Evolutionary conservation across 768 basidiomycete genomes (phyloP), one percentile per base, ranked within the genome.

Genomic region (Leucogyrophana mollusca): DNA sequence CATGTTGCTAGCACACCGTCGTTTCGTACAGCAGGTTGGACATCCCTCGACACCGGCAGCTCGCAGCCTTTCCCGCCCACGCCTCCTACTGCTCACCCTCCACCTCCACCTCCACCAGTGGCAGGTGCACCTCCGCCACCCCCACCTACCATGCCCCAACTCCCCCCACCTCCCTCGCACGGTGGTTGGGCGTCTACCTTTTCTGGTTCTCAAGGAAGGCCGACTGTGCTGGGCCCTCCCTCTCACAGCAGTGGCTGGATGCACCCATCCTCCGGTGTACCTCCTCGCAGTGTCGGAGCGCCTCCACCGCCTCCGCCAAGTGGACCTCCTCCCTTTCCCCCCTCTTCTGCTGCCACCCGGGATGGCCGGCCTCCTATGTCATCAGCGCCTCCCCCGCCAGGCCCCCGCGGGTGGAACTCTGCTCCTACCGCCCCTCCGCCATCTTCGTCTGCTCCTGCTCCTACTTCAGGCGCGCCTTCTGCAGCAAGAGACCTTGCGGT

Each of bases 21-120:
- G 9, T 86, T 85, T 60, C 73, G 81, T 36, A 70, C 77, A 9
- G 83, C 73, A 38, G 85, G 87, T 14, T 87, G 82, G 79, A 80
- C 84, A 8, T 78, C 79, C 27, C 69, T 88, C 20, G 86, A 85
- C 49, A 74, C 74, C 2, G 68, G 73, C 17, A 72, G 59, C 47
- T 65, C 65, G 20, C 62, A 63, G 25, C 27, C 59, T 3, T 42
- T 52, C 13, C 59, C 61, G 43, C 57, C 60, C 4, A 27, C 51
- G 10, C 52, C 57, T 4, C 33, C 18, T 9, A n/a, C 18, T 4
- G 35, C 37, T 20, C 30, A 35, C 9, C 46, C 51, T 1, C 40
- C 58, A 14, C 44, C 52, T 24, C 50, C 51, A 27, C 56, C 61
- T 2, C 58, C 56, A 14, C 55, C 57, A 21, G 42, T 39, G 34